Conservation (phyloP, 768 basidiomycete genomes). For the Gyrodon lividus region DNA sequence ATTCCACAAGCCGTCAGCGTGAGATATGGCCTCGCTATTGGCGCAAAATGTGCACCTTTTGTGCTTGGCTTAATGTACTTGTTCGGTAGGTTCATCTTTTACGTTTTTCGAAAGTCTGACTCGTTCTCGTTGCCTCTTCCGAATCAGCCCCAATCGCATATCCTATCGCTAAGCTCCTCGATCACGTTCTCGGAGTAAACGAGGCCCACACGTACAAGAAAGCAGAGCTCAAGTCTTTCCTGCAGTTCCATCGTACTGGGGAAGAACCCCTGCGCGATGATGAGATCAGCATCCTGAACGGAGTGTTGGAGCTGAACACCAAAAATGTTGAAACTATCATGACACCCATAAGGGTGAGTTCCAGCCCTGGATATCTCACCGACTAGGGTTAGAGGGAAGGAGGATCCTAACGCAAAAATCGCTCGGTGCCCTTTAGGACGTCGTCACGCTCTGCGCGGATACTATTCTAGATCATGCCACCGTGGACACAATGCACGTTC, state of each 20-base stretch:
- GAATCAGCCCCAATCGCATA: constrained; percentile 71
- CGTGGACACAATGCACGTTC: constrained; percentile 70
- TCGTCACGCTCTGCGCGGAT: constrained; percentile 76
- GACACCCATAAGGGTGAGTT: constrained; percentile 68
- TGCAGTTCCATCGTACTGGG: constrained; percentile 76
- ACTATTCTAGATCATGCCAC: constrained; percentile 74
- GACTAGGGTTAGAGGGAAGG: no score
- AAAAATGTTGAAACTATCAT: constrained; percentile 78
- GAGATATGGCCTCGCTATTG: constrained; percentile 78
- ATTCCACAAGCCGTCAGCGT: constrained; percentile 74
- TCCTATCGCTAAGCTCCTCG: constrained; percentile 70
- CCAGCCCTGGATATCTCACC: constrained; percentile 13
- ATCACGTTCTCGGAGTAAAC: constrained; percentile 72
- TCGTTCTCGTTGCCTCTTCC: background rate
- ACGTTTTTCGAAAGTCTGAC: background rate
- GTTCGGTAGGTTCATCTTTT: constrained; percentile 32
- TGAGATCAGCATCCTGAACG: constrained; percentile 79
- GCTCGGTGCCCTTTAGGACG: constrained; percentile 51
- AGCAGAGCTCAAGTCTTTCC: constrained; percentile 74
- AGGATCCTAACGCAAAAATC: background rate
- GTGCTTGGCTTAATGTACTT: constrained; percentile 74
- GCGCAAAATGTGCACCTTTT: constrained; percentile 74
- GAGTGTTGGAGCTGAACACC: constrained; percentile 73
- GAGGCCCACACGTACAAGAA: constrained; percentile 80
- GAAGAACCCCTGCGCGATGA: constrained; percentile 77